These are phyloP conservation scores for Colletotrichum endophyticum DNA, from an alignment of 2,329 filamentous ascomycete genomes.

Conservation along the genomic window DNA sequence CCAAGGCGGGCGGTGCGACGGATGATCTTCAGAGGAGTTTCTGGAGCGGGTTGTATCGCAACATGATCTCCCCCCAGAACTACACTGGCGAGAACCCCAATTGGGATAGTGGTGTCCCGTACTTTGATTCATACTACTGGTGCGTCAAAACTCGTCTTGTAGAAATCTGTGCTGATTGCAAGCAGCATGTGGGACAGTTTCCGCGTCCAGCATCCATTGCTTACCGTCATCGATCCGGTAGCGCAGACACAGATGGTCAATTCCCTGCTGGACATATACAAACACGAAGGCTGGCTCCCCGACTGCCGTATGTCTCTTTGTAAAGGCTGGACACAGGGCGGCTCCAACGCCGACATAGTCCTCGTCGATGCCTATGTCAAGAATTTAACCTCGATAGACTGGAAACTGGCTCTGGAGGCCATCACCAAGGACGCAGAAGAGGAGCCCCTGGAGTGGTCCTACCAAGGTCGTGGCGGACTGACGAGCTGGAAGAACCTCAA, in stretches of 20 bases:
- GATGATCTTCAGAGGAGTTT: conserved; percentile 60
- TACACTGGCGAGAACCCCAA: conserved; percentile 69
- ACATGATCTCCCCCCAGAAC: conserved; percentile 69
- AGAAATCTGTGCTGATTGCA: not conserved
- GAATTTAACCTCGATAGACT: conserved; percentile 62
- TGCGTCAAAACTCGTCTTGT: not conserved
- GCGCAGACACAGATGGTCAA: conserved; percentile 66
- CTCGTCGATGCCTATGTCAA: conserved; percentile 68
- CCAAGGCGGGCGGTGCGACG: conserved; percentile 54
- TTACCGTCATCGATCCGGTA: conserved; percentile 66
- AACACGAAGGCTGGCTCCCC: conserved; percentile 68
- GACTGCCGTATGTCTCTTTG: conserved; percentile 73
- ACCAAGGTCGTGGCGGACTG: conserved; percentile 70
- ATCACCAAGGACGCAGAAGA: conserved; percentile 68
- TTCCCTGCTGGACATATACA: conserved; percentile 69
- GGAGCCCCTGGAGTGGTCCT: conserved; percentile 66
- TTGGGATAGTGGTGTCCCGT: conserved; percentile 66
- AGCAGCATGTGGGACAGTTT: conserved; percentile 67
- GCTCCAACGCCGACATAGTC: conserved; percentile 70
- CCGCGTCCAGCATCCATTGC: conserved; percentile 64
- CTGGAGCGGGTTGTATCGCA: conserved; percentile 66
- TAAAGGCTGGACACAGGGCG: conserved; percentile 71
- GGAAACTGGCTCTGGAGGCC: conserved; percentile 67
- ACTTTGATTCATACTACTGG: conserved; percentile 62
- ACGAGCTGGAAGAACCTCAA: conserved; percentile 67